phyloP scores from a whole-genome alignment of 768 basidiomycete genomes.

The Leccinum variicolor region DNA sequence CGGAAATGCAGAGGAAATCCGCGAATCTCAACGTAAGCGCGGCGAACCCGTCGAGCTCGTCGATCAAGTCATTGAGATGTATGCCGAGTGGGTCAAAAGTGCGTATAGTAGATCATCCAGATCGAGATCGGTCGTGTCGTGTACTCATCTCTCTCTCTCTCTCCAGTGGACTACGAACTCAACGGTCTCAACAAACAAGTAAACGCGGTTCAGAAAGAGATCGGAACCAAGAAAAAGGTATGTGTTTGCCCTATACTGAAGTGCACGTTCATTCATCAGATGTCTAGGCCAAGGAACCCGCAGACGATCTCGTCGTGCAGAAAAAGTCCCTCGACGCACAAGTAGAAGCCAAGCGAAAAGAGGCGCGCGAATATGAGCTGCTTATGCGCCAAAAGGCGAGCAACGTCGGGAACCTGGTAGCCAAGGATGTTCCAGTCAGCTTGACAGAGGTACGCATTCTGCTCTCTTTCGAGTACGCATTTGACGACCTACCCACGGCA shows the following conservation, averaged over 20 bases:
- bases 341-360: slow-evolving; percentile 72
- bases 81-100: slow-evolving; percentile 94
- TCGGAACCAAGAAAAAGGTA: slow-evolving; percentile 91
- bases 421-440: slow-evolving; percentile 80
- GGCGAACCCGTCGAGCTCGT: slow-evolving; percentile 88
- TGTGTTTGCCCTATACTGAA: neutral
- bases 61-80: slow-evolving; percentile 91
- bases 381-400: slow-evolving; percentile 79
- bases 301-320: slow-evolving; percentile 78
- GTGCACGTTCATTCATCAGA: neutral
- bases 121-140: neutral
- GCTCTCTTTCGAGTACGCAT: neutral
- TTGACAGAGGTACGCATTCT: slow-evolving; percentile 65
- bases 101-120: slow-evolving; percentile 32
- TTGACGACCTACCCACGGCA: slow-evolving; percentile 25
- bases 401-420: slow-evolving; percentile 90
- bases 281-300: slow-evolving; percentile 81
- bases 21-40: slow-evolving; percentile 90
- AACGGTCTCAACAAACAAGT: slow-evolving; percentile 76
- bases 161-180: slow-evolving; percentile 80
- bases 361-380: slow-evolving; percentile 70
- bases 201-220: slow-evolving; percentile 93
- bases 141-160: neutral
- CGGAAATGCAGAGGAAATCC: slow-evolving; percentile 86
- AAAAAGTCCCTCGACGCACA: slow-evolving; percentile 86